Conservation (phyloP, 2,329 filamentous ascomycete species). For the Bipolaris zeicola region DNA sequence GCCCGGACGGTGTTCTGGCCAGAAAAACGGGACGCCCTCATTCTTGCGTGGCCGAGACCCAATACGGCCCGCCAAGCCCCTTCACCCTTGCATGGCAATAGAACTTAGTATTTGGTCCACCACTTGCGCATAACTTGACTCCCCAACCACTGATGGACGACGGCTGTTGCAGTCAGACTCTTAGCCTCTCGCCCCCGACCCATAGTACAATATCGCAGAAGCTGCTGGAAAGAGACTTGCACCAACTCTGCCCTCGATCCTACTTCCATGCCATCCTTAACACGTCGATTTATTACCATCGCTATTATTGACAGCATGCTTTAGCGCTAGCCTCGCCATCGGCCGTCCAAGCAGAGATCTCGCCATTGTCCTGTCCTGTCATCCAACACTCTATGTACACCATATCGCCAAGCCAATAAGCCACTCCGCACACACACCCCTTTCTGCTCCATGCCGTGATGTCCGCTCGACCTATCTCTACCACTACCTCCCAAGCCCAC, state of each 20-base stretch:
- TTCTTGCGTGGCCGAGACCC: constrained; percentile 17
- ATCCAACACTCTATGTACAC: constrained; percentile 6
- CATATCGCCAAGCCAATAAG: constrained; percentile 27
- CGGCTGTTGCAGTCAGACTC: neutral
- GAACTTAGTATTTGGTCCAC: constrained; percentile 3
- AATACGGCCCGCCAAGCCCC: constrained; percentile 9
- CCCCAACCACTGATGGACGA: too few species aligned
- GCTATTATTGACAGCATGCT: constrained; percentile 1
- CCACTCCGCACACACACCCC: constrained; percentile 17
- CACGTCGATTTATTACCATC: neutral
- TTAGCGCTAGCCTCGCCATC: neutral
- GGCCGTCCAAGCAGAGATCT: constrained; percentile 3
- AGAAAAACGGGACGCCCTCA: constrained; percentile 18
- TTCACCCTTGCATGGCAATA: constrained; percentile 8
- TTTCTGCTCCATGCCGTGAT: constrained; percentile 11
- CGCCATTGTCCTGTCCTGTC: neutral
- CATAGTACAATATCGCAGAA: neutral
- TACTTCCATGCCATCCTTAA: neutral
- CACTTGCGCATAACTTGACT: neutral
- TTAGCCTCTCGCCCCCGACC: neutral
- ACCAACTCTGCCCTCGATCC: neutral
- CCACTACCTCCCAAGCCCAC: constrained; percentile 3
- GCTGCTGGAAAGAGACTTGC: neutral
- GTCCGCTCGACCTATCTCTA: constrained; percentile 7
- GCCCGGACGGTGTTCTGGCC: constrained; percentile 29